These are phyloP conservation scores for Diaporthe sp. DNA, from an alignment of 2,329 filamentous ascomycete species.

Conservation along the genomic window DNA sequence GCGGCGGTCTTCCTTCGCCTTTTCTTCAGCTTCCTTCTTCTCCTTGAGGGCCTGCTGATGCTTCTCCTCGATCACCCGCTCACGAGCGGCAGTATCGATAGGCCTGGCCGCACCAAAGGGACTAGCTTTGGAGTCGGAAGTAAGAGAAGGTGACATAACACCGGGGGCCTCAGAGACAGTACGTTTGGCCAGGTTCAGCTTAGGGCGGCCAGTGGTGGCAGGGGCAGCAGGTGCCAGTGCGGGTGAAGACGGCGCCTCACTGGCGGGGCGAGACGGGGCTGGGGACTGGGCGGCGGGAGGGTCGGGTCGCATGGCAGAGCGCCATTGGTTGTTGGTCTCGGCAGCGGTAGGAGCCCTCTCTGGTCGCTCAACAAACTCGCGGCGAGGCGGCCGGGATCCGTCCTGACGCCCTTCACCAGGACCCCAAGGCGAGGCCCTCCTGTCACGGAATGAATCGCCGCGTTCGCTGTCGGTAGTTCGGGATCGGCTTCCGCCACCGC, in stretches of 20 bases:
- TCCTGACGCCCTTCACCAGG: slow-evolving; percentile 74
- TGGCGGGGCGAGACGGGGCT: slow-evolving; percentile 77
- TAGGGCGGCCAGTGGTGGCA: slow-evolving; percentile 76
- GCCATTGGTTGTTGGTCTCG: slow-evolving; percentile 95
- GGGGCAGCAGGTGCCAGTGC: slow-evolving; percentile 62
- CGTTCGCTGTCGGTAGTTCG: slow-evolving; percentile 68
- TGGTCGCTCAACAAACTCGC: slow-evolving; percentile 75
- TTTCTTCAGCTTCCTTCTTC: slow-evolving; percentile 90
- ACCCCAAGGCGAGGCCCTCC: slow-evolving; percentile 79
- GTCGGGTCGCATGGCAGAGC: slow-evolving; percentile 91
- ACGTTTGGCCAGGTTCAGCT: slow-evolving; percentile 89
- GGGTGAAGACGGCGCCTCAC: slow-evolving; percentile 81
- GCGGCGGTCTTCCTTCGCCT: slow-evolving; percentile 80
- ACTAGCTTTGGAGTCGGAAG: slow-evolving; percentile 82
- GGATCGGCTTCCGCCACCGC: slow-evolving; percentile 65
- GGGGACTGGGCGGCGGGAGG: slow-evolving; percentile 68
- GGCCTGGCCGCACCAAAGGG: slow-evolving; percentile 94
- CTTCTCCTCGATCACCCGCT: slow-evolving; percentile 93
- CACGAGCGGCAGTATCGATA: slow-evolving; percentile 91
- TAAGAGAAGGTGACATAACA: slow-evolving; percentile 62
- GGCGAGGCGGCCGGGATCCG: slow-evolving; percentile 82
- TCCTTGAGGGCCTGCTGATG: slow-evolving; percentile 78
- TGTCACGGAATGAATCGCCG: slow-evolving; percentile 68
- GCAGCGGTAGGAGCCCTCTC: slow-evolving; percentile 86
- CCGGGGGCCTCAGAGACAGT: slow-evolving; percentile 83